Evolutionary conservation across 2,329 filamentous ascomycete species (phyloP).

Genomic region (Clathrospora elynae): DNA sequence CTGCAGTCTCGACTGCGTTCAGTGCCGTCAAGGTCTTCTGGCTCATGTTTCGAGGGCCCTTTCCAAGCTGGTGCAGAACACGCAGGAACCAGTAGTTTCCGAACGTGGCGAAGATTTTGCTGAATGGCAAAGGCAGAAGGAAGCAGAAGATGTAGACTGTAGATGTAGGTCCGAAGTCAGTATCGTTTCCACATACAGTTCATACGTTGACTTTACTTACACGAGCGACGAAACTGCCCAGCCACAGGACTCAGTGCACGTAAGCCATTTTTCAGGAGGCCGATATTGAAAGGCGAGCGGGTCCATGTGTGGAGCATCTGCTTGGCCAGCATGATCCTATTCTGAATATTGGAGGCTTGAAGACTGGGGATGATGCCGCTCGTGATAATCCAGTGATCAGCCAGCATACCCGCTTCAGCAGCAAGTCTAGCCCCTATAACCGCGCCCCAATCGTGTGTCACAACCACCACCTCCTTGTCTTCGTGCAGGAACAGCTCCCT

Average conservation of each 20-base stretch:
- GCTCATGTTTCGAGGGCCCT: slow-evolving; percentile 33
- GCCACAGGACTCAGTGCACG: slow-evolving; percentile 54
- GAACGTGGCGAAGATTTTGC: slow-evolving; percentile 53
- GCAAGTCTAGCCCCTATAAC: slow-evolving; percentile 60
- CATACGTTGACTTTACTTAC: no score
- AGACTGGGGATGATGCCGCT: slow-evolving; percentile 57
- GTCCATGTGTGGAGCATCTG: slow-evolving; percentile 59
- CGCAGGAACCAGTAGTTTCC: slow-evolving; percentile 57
- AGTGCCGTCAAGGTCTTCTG: slow-evolving; percentile 17
- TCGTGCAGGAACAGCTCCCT: slow-evolving; percentile 51
- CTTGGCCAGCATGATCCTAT: slow-evolving; percentile 48
- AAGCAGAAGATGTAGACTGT: slow-evolving; percentile 63
- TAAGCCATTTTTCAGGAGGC: slow-evolving; percentile 53
- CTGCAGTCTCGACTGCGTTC: slow-evolving; percentile 43
- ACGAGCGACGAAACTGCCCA: slow-evolving; percentile 56
- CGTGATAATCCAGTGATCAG: slow-evolving; percentile 61
- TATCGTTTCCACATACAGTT: no score
- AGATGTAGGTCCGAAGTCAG: no score
- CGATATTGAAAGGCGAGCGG: slow-evolving; percentile 52
- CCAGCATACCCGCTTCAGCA: slow-evolving; percentile 61
- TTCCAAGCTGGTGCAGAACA: slow-evolving; percentile 49
- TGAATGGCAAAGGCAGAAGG: slow-evolving; percentile 55
- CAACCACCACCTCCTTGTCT: slow-evolving; percentile 50
- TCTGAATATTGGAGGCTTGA: slow-evolving; percentile 51
- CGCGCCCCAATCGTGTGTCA: slow-evolving; percentile 62